Evolutionary conservation across 805 yeast genomes (phyloP).

Genomic region (Nakazawaea ishiwadae): DNA sequence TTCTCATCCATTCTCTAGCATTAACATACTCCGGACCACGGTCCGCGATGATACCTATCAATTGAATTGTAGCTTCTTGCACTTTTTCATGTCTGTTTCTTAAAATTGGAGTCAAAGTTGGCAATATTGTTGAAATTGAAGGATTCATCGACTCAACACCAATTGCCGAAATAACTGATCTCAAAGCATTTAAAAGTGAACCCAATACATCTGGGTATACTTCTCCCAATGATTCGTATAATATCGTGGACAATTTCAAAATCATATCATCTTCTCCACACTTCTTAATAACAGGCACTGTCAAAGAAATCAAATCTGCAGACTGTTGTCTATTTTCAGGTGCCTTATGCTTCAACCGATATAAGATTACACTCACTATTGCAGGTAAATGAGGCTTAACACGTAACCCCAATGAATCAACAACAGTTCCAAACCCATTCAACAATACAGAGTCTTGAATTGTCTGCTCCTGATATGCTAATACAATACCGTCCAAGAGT

Average conservation of each 20-base stretch:
- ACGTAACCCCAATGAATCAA: conserved; percentile 57
- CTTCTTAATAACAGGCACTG: conserved; percentile 60
- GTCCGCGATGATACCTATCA: conserved; percentile 80
- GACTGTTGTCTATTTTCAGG: conserved; percentile 79
- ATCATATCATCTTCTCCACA: conserved; percentile 64
- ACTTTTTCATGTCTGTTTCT: conserved; percentile 88
- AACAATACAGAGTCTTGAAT: conserved; percentile 51
- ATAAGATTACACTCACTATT: conserved; percentile 66
- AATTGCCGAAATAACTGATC: conserved; percentile 54
- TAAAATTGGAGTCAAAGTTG: conserved; percentile 87
- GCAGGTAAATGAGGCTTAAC: conserved; percentile 69
- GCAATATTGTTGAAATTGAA: conserved; percentile 74
- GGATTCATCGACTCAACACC: conserved; percentile 68
- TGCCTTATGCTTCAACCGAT: conserved; percentile 64
- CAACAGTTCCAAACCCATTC: conserved; percentile 59
- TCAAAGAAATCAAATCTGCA: conserved; percentile 64
- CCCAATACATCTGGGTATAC: conserved; percentile 92
- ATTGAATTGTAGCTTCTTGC: conserved; percentile 72
- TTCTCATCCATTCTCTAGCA: conserved; percentile 96
- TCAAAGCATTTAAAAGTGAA: conserved; percentile 70
- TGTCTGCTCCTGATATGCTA: conserved; percentile 78
- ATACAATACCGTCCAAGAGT: conserved; percentile 74
- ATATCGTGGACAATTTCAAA: conserved; percentile 63
- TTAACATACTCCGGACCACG: conserved; percentile 77
- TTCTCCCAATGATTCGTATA: conserved; percentile 92